These are phyloP conservation scores for Coemansia asiatica DNA, from an alignment of 192 early-diverging fungal species.

Conservation along the genomic window DNA sequence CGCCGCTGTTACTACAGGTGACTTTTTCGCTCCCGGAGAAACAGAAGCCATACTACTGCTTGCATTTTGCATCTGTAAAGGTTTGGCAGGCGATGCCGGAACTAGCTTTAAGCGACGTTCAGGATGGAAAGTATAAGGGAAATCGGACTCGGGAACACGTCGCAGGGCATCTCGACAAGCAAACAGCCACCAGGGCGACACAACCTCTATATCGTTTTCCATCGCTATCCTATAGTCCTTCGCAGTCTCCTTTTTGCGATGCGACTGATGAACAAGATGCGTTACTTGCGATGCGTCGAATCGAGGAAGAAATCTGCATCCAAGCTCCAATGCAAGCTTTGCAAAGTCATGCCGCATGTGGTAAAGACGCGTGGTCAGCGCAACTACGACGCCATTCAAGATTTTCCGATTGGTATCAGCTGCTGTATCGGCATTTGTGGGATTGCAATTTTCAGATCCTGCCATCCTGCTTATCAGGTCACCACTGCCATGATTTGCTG, in stretches of 20 bases:
- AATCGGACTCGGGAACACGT: conserved; percentile 29
- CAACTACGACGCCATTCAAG: conserved; percentile 33
- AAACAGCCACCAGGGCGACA: conserved; percentile 58
- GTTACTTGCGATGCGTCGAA: conserved; percentile 37
- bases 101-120: conserved; percentile 35
- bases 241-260: conserved; percentile 38
- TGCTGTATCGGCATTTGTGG: neutral
- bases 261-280: conserved; percentile 53
- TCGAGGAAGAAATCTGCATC: conserved; percentile 30
- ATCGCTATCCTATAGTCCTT: conserved; percentile 36
- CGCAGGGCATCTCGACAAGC: conserved; percentile 31
- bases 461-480: neutral
- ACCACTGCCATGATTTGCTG: neutral
- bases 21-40: neutral
- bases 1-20: neutral
- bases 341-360: conserved; percentile 41
- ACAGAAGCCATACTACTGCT: neutral
- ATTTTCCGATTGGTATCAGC: conserved; percentile 1
- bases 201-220: conserved; percentile 23
- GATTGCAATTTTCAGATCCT: neutral
- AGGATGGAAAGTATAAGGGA: conserved; percentile 47
- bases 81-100: conserved; percentile 14
- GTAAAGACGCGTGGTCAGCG: conserved; percentile 37
- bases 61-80: neutral
- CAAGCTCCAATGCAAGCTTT: conserved; percentile 30